Conservation (phyloP, 768 basidiomycete species). For the Pleurotus giganteus region DNA sequence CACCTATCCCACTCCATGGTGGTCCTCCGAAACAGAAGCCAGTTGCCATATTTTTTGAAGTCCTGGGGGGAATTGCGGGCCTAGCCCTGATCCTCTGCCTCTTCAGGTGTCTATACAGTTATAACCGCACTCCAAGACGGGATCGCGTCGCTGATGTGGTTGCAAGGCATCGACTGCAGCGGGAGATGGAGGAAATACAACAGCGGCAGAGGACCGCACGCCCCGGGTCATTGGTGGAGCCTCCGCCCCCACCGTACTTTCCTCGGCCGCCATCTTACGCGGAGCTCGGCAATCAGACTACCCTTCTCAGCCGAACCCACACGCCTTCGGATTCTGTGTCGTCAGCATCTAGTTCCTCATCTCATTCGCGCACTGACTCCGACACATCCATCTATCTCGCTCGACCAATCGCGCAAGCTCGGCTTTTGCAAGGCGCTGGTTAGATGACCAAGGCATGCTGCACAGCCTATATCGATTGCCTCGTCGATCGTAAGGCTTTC, state of each 20-base stretch:
- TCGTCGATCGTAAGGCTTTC: too few relatives aligned
- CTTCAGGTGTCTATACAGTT: constrained; percentile 41
- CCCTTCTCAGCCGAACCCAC: constrained; percentile 7
- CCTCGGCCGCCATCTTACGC: constrained; percentile 49
- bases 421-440: not conserved
- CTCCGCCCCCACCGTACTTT: constrained; percentile 53
- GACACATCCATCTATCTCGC: not conserved
- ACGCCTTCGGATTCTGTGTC: not conserved
- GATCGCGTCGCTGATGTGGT: constrained; percentile 43
- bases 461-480: too few relatives aligned
- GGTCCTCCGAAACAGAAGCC: constrained; percentile 24
- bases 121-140: constrained; percentile 39
- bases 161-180: constrained; percentile 44
- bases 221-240: constrained; percentile 27
- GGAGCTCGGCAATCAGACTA: constrained; percentile 11
- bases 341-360: constrained; percentile 10
- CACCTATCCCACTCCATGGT: not conserved
- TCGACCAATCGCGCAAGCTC: not conserved
- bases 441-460: too few relatives aligned
- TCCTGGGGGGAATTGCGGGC: constrained; percentile 39
- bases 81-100: constrained; percentile 32
- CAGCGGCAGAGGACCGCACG: constrained; percentile 20
- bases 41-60: constrained; percentile 42
- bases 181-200: constrained; percentile 49
- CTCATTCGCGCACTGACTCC: constrained; percentile 4